Evolutionary conservation across 768 basidiomycete species (phyloP).

Genomic region (Macrocybe gigantea): DNA sequence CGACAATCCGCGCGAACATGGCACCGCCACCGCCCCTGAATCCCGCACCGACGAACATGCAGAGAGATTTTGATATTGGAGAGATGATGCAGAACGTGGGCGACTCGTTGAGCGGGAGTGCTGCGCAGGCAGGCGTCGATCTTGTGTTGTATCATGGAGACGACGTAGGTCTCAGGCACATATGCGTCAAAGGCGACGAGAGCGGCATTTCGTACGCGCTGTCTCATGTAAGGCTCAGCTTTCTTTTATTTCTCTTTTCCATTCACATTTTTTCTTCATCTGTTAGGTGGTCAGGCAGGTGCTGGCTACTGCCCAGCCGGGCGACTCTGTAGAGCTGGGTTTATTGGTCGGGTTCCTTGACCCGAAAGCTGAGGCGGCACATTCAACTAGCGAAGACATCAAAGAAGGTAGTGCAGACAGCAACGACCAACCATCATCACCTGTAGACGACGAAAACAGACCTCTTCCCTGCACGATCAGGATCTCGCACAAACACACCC

Average conservation of each 20-base stretch:
- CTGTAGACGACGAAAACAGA: constrained; percentile 21
- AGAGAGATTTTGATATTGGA: constrained; percentile 86
- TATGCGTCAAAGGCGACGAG: constrained; percentile 82
- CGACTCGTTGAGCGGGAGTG: constrained; percentile 79
- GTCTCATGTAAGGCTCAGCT: constrained; percentile 63
- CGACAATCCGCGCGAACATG: too few relatives aligned
- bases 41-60: constrained; percentile 5
- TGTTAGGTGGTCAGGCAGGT: constrained; percentile 80
- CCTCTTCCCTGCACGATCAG: constrained; percentile 38
- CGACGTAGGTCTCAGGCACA: constrained; percentile 73
- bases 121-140: constrained; percentile 82
- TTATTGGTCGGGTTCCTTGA: constrained; percentile 42
- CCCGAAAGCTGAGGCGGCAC: constrained; percentile 2
- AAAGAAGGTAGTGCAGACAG: constrained; percentile 12
- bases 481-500: constrained; percentile 42
- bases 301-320: constrained; percentile 55
- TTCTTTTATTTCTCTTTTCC: constrained; percentile 11
- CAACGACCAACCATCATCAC: constrained; percentile 11
- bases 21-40: neutral
- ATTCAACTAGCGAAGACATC: constrained; percentile 6
- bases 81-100: constrained; percentile 87
- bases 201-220: constrained; percentile 76
- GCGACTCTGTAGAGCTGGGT: constrained; percentile 85
- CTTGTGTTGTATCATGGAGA: constrained; percentile 89
- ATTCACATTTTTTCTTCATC: constrained; percentile 3